phyloP scores from a whole-genome alignment of 768 basidiomycete genomes.

The Russula emetica region DNA sequence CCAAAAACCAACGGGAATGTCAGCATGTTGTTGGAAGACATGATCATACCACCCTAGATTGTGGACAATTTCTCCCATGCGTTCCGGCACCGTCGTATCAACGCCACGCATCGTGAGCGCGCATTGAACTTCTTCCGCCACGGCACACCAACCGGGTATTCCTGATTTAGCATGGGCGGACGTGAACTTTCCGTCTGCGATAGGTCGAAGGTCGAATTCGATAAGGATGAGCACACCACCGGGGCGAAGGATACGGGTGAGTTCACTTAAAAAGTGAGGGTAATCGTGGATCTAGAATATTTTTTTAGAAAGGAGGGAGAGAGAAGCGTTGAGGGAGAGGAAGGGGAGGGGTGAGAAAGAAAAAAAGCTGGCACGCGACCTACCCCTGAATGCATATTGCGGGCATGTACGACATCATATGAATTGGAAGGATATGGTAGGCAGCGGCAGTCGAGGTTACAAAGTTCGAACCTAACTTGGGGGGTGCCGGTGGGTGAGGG shows the following conservation, averaged over 20 bases:
- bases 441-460: slow-evolving; percentile 55
- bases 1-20: slow-evolving; percentile 68
- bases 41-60: slow-evolving; percentile 52
- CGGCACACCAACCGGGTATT: slow-evolving; percentile 55
- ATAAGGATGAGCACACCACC: slow-evolving; percentile 66
- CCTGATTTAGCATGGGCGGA: slow-evolving; percentile 34
- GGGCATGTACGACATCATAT: slow-evolving; percentile 68
- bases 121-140: slow-evolving; percentile 59
- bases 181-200: slow-evolving; percentile 43
- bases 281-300: slow-evolving; percentile 59
- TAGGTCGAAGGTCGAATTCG: slow-evolving; percentile 54
- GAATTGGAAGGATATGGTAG: slow-evolving; percentile 60
- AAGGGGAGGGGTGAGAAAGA: background rate
- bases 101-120: slow-evolving; percentile 51
- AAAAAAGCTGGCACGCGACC: slow-evolving; percentile 33
- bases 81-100: slow-evolving; percentile 54
- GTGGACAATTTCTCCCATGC: slow-evolving; percentile 48
- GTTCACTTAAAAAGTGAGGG: slow-evolving; percentile 54
- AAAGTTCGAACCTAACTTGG: slow-evolving; percentile 58
- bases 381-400: slow-evolving; percentile 64
- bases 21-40: slow-evolving; percentile 51
- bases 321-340: background rate
- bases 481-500: background rate
- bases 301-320: background rate
- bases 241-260: slow-evolving; percentile 62